These are phyloP conservation scores for Candolleomyces eurysporus DNA, from an alignment of 768 basidiomycete genomes.

Conservation along the genomic window DNA sequence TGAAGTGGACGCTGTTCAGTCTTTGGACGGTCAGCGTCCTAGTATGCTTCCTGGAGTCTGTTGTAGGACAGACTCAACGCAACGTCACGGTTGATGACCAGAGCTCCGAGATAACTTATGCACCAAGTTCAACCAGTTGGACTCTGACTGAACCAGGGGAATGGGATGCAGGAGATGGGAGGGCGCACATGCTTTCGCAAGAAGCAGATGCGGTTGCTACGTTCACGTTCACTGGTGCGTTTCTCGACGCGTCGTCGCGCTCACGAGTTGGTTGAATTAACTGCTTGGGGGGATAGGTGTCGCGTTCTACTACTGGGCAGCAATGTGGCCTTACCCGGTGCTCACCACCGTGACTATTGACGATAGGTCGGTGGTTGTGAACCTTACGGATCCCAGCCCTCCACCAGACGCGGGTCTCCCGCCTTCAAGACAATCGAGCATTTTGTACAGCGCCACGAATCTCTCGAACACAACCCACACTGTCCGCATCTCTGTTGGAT, in stretches of 20 bases:
- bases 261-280: neutral
- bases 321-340: neutral
- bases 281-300: neutral
- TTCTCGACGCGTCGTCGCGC: neutral
- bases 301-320: constrained; percentile 2
- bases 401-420: neutral
- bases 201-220: neutral
- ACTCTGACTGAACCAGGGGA: neutral
- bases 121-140: neutral
- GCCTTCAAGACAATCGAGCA: neutral
- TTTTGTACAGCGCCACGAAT: neutral
- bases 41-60: neutral
- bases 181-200: neutral
- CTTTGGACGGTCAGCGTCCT: neutral
- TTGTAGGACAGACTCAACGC: neutral
- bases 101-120: neutral
- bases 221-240: constrained; percentile 3
- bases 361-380: neutral
- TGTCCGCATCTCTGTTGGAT: neutral
- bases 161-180: constrained; percentile 2
- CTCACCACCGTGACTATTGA: neutral
- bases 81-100: constrained; percentile 2
- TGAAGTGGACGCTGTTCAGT: constrained; percentile 1
- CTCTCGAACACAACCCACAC: neutral
- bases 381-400: constrained; percentile 1